Base-by-base conservation (phyloP, 768 basidiomycete species). In the Omphalotus guepiniiformis region DNA sequence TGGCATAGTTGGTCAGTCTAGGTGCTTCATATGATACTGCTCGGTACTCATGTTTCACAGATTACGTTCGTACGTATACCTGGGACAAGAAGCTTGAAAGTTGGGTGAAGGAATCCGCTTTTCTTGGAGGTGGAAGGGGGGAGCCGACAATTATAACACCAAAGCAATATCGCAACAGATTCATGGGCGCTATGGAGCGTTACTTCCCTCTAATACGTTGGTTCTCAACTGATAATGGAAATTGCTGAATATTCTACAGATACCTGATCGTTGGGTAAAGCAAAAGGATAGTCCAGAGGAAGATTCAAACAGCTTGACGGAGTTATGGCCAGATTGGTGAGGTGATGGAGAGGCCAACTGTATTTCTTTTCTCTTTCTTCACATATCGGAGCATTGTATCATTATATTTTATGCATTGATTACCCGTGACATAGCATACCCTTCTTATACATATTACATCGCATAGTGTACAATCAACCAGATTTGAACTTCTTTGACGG, bases 71-170 rank as follows among this genome's bases (percentile, higher is more conserved):
- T 7, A 93, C 93, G 3, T 95, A 94, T 60, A 95, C 92, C 0
- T 96, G 93, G 93, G 96, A 99, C 71, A 99, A 99, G 72, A 93
- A 93, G 56, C 71, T 99, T 15, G 96, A 98, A 68, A 97, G 86
- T 51, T 96, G 92, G 93, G 92, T 97, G 36, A 99, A 98, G 61
- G 96, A 98, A 56, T 85, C 91, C 2, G 78, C 89, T 0, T 93
- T 94, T 66, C 71, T 98, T 19, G 93, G 91, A 38, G 87, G 81
- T 18, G 83, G 82, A 35, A 84, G 78, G 57, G 93, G 92, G 8
- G 95, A 95, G 54, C 95, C 96, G 0, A 98, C 95, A 0, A 94
- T 99, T 57, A 89, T 97, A 21, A 95, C 93, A 3, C 95, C 95
- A 2, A 93, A 85, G 61, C 91, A 94, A 64, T 98, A 98, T 70